Evolutionary conservation across 331 rosid genomes (phyloP), one percentile per base, ranked within the genome.

Genomic region (Pyrus hybrid): DNA sequence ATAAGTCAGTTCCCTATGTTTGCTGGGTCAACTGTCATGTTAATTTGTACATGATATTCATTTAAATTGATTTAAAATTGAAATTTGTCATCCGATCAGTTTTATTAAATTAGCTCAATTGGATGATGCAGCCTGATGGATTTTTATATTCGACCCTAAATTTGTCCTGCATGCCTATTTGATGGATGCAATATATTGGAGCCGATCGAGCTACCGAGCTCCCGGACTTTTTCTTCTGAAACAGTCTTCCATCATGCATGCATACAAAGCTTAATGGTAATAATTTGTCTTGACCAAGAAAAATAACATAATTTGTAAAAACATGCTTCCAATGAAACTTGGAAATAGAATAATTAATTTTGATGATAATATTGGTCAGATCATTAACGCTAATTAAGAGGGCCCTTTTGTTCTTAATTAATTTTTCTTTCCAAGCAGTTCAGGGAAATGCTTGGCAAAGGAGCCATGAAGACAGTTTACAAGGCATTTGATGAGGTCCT

Each of bases 381-480:
- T 58, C 64, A 58, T 58, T 35, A 30, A 20, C 14, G 12, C 22
- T 71, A 22, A 49, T 64, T 49, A 41, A 14, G 41, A 21, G 13
- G 17, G 30, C 12, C 0, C 13, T 49, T 18, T 28, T 18, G 25
- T 10, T 68, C 43, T 35, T 22, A 43, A 20, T 13, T 7, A 3
- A 7, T 41, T 0, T 29, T 0, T 28, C 16, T 1, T 7, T 51
- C 26, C 10, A 54, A 62, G 77, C 75, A 93, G 97, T 88, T 85
- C 43, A 87, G 81, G 77, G 98, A 93, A 63, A 43, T 91, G 73
- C 80, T 91, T 8, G 98, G 98, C 7, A 91, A 82, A 78, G 98
- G 98, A 80, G 98, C 98, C 13, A 84, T 87, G 94, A 93, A 93
- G 79, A 84, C 81, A 1, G 98, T 93, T 37, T 93, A 93, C 32